Base-by-base conservation (phyloP, 371 early-diverging fungal genomes). In the Mycotypha africana region DNA sequence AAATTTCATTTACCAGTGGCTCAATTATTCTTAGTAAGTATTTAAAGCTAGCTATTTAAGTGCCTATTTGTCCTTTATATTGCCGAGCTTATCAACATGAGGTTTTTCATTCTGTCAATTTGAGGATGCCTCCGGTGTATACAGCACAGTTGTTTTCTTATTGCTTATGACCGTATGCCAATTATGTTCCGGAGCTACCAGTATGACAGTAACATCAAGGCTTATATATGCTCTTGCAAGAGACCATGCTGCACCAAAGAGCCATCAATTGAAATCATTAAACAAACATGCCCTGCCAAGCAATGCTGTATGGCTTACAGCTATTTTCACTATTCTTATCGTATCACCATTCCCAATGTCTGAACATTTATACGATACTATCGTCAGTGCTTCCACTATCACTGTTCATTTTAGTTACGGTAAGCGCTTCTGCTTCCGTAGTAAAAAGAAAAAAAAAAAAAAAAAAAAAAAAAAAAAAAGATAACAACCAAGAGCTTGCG, bases 391-490 rank as follows among this genome's bases (percentile, higher is more conserved):
- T 25, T 73, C 82, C 1, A 84, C 84, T 12, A 81, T 85, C 40
- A 82, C 82, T n/a, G 62, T 80, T 25, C 81, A 82, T 61, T 68
- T 85, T 35, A 79, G 82, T 17, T 85, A 85, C 61, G 85, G 81
- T 54, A 52, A 55, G 19, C n/a, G n/a, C n/a, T n/a, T n/a, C n/a
- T n/a, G n/a, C n/a, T n/a, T n/a, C n/a, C n/a, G n/a, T n/a, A n/a
- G n/a, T n/a, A n/a, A n/a, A n/a, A n/a, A n/a, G n/a, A n/a, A n/a
- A n/a, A n/a, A n/a, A n/a, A n/a, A n/a, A n/a, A n/a, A n/a, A n/a
- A n/a, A n/a, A n/a, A n/a, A n/a, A n/a, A n/a, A n/a, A n/a, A n/a
- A n/a, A n/a, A n/a, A n/a, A n/a, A n/a, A n/a, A n/a, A n/a, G n/a
- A n/a, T n/a, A n/a, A n/a, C n/a, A n/a, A n/a, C n/a, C n/a, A n/a